A percentile compares a stretch with the other conserved stretches of the same genome.
These are phyloP conservation scores for Blepharisma undulans DNA, from an alignment of 169 alveolate species.

Conservation along the genomic window DNA sequence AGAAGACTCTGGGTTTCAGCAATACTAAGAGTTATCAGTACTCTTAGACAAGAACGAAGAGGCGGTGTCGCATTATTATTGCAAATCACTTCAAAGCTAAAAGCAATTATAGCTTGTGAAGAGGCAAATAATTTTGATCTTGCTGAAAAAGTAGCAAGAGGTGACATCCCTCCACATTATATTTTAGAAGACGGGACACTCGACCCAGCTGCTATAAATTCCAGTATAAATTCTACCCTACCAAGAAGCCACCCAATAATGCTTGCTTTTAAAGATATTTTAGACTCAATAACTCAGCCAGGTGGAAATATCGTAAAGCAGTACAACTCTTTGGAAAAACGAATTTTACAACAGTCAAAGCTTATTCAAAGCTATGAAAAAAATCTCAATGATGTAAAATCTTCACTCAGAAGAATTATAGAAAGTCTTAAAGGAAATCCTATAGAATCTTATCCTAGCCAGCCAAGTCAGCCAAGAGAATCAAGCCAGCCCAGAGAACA, in stretches of 20 bases:
- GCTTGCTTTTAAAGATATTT: background rate
- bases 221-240: background rate
- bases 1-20: background rate
- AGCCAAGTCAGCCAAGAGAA: background rate
- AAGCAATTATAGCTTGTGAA: slow-evolving; percentile 38
- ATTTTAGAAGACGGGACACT: slow-evolving; percentile 30
- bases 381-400: background rate
- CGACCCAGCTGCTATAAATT: slow-evolving; percentile 32
- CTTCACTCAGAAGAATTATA: background rate
- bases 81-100: background rate
- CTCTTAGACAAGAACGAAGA: background rate
- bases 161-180: slow-evolving; percentile 22
- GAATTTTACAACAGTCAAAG: background rate
- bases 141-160: slow-evolving; percentile 41
- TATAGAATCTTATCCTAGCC: background rate
- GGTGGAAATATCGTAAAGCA: slow-evolving; percentile 21
- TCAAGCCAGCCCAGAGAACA: background rate
- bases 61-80: background rate
- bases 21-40: background rate
- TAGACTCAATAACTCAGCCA: background rate
- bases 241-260: slow-evolving; percentile 28
- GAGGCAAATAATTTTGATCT: slow-evolving; percentile 22
- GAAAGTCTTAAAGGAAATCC: background rate
- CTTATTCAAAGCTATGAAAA: background rate
- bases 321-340: slow-evolving; percentile 1